These are phyloP conservation scores for Yarrowia bubula DNA, from an alignment of 805 yeast genomes.

Conservation along the genomic window DNA sequence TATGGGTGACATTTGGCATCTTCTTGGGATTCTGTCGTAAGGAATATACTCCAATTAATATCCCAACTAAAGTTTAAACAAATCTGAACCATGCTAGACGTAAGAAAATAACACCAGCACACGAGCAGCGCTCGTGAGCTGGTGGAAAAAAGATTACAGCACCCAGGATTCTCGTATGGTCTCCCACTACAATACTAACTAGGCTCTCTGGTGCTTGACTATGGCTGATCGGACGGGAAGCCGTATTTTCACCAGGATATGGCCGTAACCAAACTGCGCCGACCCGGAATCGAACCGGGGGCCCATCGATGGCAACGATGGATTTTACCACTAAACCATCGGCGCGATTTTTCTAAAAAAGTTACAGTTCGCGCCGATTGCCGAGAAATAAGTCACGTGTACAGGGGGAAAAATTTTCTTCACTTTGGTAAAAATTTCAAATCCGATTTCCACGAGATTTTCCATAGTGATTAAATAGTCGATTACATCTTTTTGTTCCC, in stretches of 20 bases:
- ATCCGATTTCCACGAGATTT: too few species aligned
- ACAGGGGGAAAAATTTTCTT: too few species aligned
- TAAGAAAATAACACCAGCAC: background rate
- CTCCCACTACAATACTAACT: slow-evolving; percentile 27
- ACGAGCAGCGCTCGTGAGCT: background rate
- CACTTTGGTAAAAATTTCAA: too few species aligned
- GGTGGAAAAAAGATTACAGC: slow-evolving; percentile 15
- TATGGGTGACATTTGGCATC: too few species aligned
- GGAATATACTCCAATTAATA: background rate
- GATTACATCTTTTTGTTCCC: too few species aligned
- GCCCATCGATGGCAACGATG: slow-evolving; percentile 27
- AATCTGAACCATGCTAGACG: background rate
- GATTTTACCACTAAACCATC: slow-evolving; percentile 26
- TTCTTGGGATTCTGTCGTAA: background rate
- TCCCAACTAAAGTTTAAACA: background rate
- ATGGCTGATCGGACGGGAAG: slow-evolving; percentile 27
- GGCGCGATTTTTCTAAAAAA: background rate
- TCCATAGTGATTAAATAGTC: too few species aligned
- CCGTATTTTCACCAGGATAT: slow-evolving; percentile 27
- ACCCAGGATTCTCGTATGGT: slow-evolving; percentile 27
- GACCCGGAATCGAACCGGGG: slow-evolving; percentile 27
- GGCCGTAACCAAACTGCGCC: slow-evolving; percentile 26
- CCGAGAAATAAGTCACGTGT: background rate
- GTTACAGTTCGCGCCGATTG: background rate
- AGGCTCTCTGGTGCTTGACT: slow-evolving; percentile 27